A percentile compares a stretch with the other conserved stretches of the same genome.
These are phyloP conservation scores for Stygiomarasmius scandens DNA, from an alignment of 1,284 basidiomycete genomes.

Conservation along the genomic window DNA sequence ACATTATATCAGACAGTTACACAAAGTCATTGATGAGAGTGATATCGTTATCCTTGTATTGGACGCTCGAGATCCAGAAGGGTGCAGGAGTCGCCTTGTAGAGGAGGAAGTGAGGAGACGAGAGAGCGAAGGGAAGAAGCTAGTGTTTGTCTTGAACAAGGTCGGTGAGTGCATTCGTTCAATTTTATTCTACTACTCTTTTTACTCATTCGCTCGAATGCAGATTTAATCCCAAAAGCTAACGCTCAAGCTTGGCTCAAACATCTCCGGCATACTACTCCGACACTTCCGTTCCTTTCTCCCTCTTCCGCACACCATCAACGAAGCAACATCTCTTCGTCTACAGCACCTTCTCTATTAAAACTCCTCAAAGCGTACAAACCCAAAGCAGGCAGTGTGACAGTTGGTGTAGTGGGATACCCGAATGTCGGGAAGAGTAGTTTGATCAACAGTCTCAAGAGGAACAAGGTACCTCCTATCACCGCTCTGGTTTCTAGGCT, in stretches of 20 bases:
- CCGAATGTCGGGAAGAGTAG: constrained; percentile 98
- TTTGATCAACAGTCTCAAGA: constrained; percentile 93
- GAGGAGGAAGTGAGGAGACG: constrained; percentile 88
- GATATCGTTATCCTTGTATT: constrained; percentile 90
- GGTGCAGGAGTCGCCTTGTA: constrained; percentile 83
- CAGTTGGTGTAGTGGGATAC: constrained; percentile 94
- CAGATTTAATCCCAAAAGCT: constrained; percentile 87
- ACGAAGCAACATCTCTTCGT: constrained; percentile 76
- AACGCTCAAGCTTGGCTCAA: constrained; percentile 93
- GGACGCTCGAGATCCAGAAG: constrained; percentile 92
- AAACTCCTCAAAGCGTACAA: constrained; percentile 93
- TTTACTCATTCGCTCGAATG: constrained; percentile 6
- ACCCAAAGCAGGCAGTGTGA: constrained; percentile 74
- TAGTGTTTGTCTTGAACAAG: constrained; percentile 92
- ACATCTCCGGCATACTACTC: constrained; percentile 88
- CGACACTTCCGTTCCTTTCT: constrained; percentile 93
- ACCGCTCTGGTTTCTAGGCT: constrained; percentile 43
- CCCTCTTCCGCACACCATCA: constrained; percentile 85
- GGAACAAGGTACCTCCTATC: constrained; percentile 77
- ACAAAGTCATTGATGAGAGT: constrained; percentile 92
- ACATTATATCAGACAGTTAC: constrained; percentile 75
- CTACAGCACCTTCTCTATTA: constrained; percentile 81
- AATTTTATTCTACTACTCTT: not conserved
- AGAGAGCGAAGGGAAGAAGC: constrained; percentile 84
- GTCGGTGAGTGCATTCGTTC: constrained; percentile 64